Base-by-base conservation (phyloP, 1,139 yeast genomes). In the Suhomyces chickasaworum region DNA sequence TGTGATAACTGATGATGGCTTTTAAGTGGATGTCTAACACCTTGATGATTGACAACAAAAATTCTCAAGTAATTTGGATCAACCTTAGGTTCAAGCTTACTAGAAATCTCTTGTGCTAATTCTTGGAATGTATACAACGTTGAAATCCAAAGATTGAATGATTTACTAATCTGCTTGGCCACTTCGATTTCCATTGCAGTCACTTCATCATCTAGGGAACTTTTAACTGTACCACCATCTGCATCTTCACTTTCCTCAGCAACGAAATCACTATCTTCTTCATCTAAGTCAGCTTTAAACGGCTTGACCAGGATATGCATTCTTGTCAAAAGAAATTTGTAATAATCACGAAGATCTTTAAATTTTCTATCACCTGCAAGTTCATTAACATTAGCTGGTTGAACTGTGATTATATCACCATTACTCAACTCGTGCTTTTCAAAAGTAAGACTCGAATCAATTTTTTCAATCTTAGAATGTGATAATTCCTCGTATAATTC, bases 341-440 rank as follows among this genome's bases (percentile, higher is more conserved):
- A 90, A 59, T 77, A 84, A 1, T 80, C 78, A 23, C 67, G 68
- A 7, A 81, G 74, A 42, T 71, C 68, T 57, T 52, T 54, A 48
- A 65, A 64, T 29, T 50, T 60, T 21, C 46, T 42, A 18, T 50
- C 58, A 6, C 55, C 53, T 2, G 63, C 58, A 13, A 62, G 53
- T 8, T 58, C 54, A 9, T 55, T 54, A 1, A 55, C 58, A 38
- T 66, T 58, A 1, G 61, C 50, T 1, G 63, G 59, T 48, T 85
- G 85, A 43, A 86, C 77, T 23, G 87, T 74, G 13, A 91, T 65
- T 18, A 91, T 86, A 61, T 90, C 97, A 53, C 97, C 97, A 53
- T 78, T 83, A 15, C 77, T 76, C 32, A 91, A 66, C 59, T 90
- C 97, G 32, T 81, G 74, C 51, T 81, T 78, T 52, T 78, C 81